Percentiles rank a stretch among this genome's conserved stretches.
phyloP scores from a whole-genome alignment of 2,329 filamentous ascomycete species.

The Clonostachys byssicola region DNA sequence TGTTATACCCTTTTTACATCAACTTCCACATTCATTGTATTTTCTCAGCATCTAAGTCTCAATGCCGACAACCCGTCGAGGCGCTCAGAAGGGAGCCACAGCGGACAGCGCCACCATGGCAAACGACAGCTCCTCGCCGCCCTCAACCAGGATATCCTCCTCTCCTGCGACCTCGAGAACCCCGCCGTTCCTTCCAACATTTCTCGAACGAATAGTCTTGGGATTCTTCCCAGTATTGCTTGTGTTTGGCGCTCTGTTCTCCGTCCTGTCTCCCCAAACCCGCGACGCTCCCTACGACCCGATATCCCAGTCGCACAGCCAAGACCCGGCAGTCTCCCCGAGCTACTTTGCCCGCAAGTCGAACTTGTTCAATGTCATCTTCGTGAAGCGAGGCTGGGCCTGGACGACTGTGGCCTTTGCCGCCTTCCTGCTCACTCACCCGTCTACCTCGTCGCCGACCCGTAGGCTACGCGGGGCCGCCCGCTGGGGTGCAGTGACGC shows the following conservation, averaged over 20 bases:
- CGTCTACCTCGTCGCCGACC: conserved; percentile 28
- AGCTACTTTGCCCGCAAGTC: conserved; percentile 92
- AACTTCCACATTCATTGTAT: no score
- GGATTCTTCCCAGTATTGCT: conserved; percentile 73
- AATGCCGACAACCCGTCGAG: no score
- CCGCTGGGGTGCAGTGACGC: conserved; percentile 70
- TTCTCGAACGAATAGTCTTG: conserved; percentile 61
- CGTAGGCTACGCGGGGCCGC: conserved; percentile 51
- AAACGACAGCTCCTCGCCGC: no score
- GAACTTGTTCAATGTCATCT: conserved; percentile 88
- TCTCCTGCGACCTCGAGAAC: conserved; percentile 15
- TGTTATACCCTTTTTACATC: no score
- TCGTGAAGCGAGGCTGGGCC: conserved; percentile 93
- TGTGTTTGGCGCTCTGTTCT: conserved; percentile 77
- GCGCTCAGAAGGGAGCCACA: no score
- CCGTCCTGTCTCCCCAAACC: conserved; percentile 68
- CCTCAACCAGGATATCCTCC: no score
- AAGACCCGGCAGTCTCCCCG: conserved; percentile 51
- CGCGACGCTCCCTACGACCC: conserved; percentile 60
- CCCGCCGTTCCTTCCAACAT: conserved; percentile 64
- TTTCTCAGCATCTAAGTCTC: no score
- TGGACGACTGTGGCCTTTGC: conserved; percentile 80
- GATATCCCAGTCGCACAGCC: conserved; percentile 58
- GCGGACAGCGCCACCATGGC: no score
- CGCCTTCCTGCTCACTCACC: conserved; percentile 66